Conservation (phyloP, 140 eudicot genomes). For the Flaveria floridana region DNA sequence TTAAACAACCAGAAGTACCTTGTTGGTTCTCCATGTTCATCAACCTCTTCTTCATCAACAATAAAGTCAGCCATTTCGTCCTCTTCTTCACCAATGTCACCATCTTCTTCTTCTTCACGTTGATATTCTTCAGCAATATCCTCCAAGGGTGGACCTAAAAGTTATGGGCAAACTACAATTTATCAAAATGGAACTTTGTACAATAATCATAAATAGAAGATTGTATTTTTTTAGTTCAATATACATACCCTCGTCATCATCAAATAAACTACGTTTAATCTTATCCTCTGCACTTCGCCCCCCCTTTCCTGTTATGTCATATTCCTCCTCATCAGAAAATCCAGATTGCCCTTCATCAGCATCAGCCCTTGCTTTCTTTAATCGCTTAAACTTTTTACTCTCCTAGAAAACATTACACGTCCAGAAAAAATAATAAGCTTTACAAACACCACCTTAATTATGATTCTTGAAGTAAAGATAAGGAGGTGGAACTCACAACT, state of each 20-base stretch:
- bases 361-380: constrained; percentile 81
- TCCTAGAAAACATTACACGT: constrained; percentile 39
- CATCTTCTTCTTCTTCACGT: constrained; percentile 73
- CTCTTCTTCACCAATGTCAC: constrained; percentile 59
- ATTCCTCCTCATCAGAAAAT: constrained; percentile 73
- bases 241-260: constrained; percentile 70
- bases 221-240: not conserved
- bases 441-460: not conserved
- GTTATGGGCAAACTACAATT: constrained; percentile 1
- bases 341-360: constrained; percentile 67
- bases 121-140: constrained; percentile 87
- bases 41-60: constrained; percentile 90
- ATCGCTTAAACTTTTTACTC: constrained; percentile 78
- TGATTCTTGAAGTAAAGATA: constrained; percentile 24
- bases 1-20: constrained; percentile 39
- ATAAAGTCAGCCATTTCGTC: constrained; percentile 98
- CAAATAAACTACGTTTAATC: constrained; percentile 72
- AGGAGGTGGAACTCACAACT: constrained; percentile 41
- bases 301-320: constrained; percentile 50
- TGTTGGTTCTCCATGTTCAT: constrained; percentile 72
- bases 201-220: not conserved
- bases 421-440: not conserved
- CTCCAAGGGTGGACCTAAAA: constrained; percentile 66
- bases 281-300: constrained; percentile 80
- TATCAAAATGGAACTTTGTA: not conserved